Percentiles rank a stretch among this genome's conserved stretches.
Evolutionary conservation across 2,329 filamentous ascomycete genomes (phyloP).

Genomic region (Canariomyces notabilis): DNA sequence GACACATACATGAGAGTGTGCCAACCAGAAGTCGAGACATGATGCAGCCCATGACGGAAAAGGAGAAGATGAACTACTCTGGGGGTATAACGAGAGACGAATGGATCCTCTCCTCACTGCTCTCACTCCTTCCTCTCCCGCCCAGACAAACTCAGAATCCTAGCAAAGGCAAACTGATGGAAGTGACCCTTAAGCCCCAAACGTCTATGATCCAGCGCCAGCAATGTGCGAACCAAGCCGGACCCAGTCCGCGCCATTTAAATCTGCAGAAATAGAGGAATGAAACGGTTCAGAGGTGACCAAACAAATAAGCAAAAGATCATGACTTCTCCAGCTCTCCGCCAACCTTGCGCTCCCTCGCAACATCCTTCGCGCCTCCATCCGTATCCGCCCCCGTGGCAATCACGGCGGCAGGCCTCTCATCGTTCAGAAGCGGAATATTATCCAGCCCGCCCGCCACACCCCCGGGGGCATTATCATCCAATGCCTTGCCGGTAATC

Average conservation of each 20-base stretch:
- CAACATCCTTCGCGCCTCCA: slow-evolving; percentile 39
- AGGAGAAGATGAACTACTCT: background rate
- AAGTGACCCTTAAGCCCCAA: background rate
- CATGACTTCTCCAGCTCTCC: background rate
- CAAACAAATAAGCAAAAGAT: slow-evolving; percentile 1
- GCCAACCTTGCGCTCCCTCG: slow-evolving; percentile 40
- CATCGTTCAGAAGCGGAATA: slow-evolving; percentile 53
- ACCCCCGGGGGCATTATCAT: slow-evolving; percentile 25
- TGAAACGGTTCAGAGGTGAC: background rate
- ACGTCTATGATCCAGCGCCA: background rate
- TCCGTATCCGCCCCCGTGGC: slow-evolving; percentile 29
- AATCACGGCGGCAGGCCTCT: slow-evolving; percentile 27
- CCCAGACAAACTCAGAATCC: background rate
- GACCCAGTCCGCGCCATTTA: background rate
- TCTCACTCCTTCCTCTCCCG: background rate
- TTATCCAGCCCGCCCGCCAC: slow-evolving; percentile 40
- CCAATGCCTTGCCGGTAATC: slow-evolving; percentile 22
- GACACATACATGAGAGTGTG: background rate
- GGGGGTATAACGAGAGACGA: no score
- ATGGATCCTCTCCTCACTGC: background rate
- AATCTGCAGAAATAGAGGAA: background rate
- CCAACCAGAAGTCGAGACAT: background rate
- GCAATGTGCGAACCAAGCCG: background rate
- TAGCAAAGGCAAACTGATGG: background rate
- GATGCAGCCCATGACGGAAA: background rate